A percentile compares a stretch with the other conserved stretches of the same genome.
Conservation (phyloP, 495 filamentous ascomycete genomes). For the Penicillium ochrochloron region DNA sequence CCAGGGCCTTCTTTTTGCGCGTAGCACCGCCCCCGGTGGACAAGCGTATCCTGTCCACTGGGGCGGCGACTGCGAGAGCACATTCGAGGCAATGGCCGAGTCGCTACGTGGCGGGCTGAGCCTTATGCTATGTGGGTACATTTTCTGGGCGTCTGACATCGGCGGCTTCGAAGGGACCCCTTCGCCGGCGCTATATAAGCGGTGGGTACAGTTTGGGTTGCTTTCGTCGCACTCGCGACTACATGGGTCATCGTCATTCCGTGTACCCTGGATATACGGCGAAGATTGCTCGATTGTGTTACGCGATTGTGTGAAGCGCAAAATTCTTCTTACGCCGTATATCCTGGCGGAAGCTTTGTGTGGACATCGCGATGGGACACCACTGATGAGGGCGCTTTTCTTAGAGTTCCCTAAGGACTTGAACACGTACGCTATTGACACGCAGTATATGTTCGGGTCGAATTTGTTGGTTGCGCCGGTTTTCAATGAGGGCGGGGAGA, state of each 20-base stretch:
- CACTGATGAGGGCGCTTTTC: conserved; percentile 64
- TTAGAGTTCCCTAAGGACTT: conserved; percentile 68
- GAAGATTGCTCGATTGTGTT: conserved; percentile 63
- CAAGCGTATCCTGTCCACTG: conserved; percentile 70
- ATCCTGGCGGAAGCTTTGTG: conserved; percentile 58
- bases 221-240: conserved; percentile 70
- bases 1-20: conserved; percentile 69
- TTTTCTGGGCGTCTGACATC: conserved; percentile 74
- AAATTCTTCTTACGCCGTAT: conserved; percentile 67
- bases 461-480: conserved; percentile 63
- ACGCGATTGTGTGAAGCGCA: conserved; percentile 61
- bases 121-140: conserved; percentile 67
- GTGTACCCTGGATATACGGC: conserved; percentile 74
- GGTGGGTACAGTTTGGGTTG: conserved; percentile 75
- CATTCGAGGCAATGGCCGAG: conserved; percentile 74
- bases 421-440: conserved; percentile 65
- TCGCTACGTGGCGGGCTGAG: conserved; percentile 68
- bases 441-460: conserved; percentile 68
- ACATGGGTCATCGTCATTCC: conserved; percentile 68
- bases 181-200: conserved; percentile 71
- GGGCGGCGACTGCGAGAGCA: conserved; percentile 74
- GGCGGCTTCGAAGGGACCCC: conserved; percentile 75
- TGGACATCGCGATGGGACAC: conserved; percentile 52
- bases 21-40: conserved; percentile 66
- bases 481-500: conserved; percentile 60